Evolutionary conservation across 495 filamentous ascomycete genomes (phyloP), one percentile per base, ranked within the genome.

Genomic region (Podospora sp.): DNA sequence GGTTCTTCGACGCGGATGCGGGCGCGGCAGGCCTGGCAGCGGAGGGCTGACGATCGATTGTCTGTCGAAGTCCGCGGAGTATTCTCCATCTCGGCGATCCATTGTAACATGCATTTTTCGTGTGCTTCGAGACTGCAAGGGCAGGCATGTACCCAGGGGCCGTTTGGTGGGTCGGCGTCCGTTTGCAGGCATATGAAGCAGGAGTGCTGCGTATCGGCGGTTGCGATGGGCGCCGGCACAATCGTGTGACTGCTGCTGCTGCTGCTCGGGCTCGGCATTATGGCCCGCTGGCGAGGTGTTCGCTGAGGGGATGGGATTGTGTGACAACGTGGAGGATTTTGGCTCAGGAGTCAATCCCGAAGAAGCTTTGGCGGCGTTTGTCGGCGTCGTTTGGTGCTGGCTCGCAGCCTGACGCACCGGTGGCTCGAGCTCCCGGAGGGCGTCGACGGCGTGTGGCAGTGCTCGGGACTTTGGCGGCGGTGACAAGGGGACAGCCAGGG

Each of bases 141-240:
- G 77, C 95, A 99, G 8, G 95, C 92, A 22, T 86, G 90, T 20
- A 91, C 88, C 93, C 94, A 98, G 73, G 89, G 84, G 25, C 84
- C 83, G n/a, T 82, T 75, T 24, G 87, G 87, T 0, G 73, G 69
- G 5, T 86, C 81, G 49, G 85, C 82, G 69, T 97, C 92, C 24
- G 89, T 93, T 68, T 93, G 89, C 69, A 95, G 91, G 80, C 95
- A 99, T 72, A 99, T 94, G 90, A 92, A 97, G 78, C 95, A 99
- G 78, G 89, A 89, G 36, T 87, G 88, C 26, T 89, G 51, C 18
- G 51, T 62, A 29, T 72, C 76, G 67, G 78, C 72, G 33, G 70
- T 60, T 1, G 70, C 65, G 21, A 67, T 65, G 20, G 69, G 68
- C 12, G 66, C 63, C 18, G 67, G 60, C 4, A 57, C 22, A 57